These are phyloP conservation scores for Solanum pinnatisectum DNA, from an alignment of 257 asterid species.

Conservation along the genomic window DNA sequence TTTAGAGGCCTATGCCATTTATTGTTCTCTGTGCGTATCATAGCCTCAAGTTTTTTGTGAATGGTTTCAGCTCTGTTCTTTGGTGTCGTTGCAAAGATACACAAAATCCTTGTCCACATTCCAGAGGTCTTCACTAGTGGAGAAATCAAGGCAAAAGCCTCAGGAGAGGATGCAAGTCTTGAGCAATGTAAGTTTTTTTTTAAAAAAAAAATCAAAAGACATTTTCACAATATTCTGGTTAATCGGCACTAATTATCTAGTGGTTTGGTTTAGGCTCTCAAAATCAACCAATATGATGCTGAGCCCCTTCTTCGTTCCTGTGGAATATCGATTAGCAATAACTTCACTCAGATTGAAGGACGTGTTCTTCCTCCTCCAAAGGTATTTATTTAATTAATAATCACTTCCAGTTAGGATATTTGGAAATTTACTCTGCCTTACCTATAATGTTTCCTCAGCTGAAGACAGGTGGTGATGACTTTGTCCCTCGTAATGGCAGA, in stretches of 20 bases:
- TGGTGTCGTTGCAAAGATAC: conserved; percentile 77
- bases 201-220: neutral
- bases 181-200: conserved; percentile 32
- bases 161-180: conserved; percentile 74
- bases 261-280: conserved; percentile 52
- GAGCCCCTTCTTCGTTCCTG: conserved; percentile 83
- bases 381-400: conserved; percentile 16
- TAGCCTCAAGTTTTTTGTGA: neutral
- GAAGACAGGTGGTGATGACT: conserved; percentile 75
- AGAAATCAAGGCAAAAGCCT: conserved; percentile 87
- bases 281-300: conserved; percentile 60
- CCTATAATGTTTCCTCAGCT: conserved; percentile 30
- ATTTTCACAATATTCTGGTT: neutral
- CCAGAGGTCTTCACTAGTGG: conserved; percentile 75
- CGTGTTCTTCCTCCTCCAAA: conserved; percentile 74
- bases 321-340: conserved; percentile 53
- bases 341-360: conserved; percentile 77
- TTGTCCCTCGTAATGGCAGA: conserved; percentile 68
- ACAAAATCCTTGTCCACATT: conserved; percentile 68
- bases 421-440: neutral
- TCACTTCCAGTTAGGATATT: neutral
- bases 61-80: conserved; percentile 44
- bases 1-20: neutral
- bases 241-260: neutral
- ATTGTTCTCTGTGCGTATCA: neutral